phyloP scores from a whole-genome alignment of 2,329 filamentous ascomycete species.

The Sodiomyces alkalinus region DNA sequence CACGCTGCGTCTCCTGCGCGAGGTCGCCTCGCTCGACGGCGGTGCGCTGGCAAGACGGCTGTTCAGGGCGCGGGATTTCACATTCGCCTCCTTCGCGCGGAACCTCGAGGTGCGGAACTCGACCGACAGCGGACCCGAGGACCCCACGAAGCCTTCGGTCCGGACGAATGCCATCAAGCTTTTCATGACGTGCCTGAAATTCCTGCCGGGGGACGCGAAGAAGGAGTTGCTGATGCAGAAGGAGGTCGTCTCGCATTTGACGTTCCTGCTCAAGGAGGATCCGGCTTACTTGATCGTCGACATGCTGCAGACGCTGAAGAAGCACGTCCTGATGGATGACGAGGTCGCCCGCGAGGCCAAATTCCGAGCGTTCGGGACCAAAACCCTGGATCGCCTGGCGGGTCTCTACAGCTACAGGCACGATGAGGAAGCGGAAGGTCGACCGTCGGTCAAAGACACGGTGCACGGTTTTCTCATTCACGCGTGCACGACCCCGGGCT shows the following conservation, averaged over 20 bases:
- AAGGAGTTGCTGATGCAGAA: constrained; percentile 65
- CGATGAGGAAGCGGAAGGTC: constrained; percentile 22
- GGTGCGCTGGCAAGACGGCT: constrained; percentile 64
- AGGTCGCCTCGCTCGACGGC: constrained; percentile 75
- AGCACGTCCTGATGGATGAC: constrained; percentile 58
- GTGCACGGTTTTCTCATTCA: constrained; percentile 63
- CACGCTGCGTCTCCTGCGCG: constrained; percentile 68
- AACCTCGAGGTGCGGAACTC: constrained; percentile 58
- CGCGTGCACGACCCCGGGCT: constrained; percentile 56
- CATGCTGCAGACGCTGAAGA: constrained; percentile 55
- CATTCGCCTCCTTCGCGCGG: constrained; percentile 63
- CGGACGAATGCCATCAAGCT: constrained; percentile 74
- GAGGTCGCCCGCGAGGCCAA: constrained; percentile 61
- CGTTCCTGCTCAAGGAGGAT: constrained; percentile 66
- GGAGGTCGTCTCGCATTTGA: constrained; percentile 70
- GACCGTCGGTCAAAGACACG: constrained; percentile 43
- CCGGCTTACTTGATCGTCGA: constrained; percentile 61
- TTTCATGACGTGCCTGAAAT: constrained; percentile 63
- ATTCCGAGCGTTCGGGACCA: constrained; percentile 58
- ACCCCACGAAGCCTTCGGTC: constrained; percentile 58
- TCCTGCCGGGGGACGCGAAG: constrained; percentile 63
- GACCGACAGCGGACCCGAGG: constrained; percentile 41
- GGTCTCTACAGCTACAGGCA: constrained; percentile 52
- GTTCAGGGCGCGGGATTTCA: constrained; percentile 63
- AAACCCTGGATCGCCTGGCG: constrained; percentile 56